These are phyloP conservation scores for Pseudozyma thailandica DNA, from an alignment of 1,284 basidiomycete genomes.

Conservation along the genomic window DNA sequence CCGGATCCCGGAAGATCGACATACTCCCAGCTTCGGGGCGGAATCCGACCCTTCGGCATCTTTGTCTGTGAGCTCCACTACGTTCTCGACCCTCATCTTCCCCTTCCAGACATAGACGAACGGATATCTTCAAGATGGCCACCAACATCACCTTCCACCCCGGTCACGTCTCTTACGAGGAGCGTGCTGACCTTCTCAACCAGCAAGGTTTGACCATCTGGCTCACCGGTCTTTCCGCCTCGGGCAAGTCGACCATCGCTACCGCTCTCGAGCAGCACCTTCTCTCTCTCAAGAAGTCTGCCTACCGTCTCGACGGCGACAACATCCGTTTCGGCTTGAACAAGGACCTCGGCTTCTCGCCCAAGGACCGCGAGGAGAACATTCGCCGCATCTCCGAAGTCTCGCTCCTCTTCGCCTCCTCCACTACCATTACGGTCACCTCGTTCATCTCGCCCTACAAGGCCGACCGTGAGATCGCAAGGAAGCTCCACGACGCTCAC, in stretches of 20 bases:
- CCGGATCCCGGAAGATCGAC: too few species aligned
- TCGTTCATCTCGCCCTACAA: slow-evolving; percentile 98
- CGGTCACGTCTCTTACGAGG: slow-evolving; percentile 69
- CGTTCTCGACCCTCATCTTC: slow-evolving; percentile 1
- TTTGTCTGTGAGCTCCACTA: too few species aligned
- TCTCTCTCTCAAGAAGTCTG: slow-evolving; percentile 83
- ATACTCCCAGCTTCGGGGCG: too few species aligned
- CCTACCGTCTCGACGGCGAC: slow-evolving; percentile 95
- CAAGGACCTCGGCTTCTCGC: slow-evolving; percentile 97
- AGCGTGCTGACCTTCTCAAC: slow-evolving; percentile 56
- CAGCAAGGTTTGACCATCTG: slow-evolving; percentile 56
- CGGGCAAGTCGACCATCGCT: slow-evolving; percentile 88
- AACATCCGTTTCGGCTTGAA: slow-evolving; percentile 97
- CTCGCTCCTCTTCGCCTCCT: slow-evolving; percentile 90
- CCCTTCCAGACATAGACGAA: not conserved
- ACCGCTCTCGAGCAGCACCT: slow-evolving; percentile 97
- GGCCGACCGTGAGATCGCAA: slow-evolving; percentile 84
- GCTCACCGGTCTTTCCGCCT: slow-evolving; percentile 60
- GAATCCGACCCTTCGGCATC: too few species aligned
- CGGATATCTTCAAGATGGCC: slow-evolving; percentile 72
- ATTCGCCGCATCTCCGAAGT: slow-evolving; percentile 98
- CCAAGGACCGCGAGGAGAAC: slow-evolving; percentile 94
- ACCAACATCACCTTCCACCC: slow-evolving; percentile 88
- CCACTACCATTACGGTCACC: slow-evolving; percentile 85
- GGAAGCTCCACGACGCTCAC: slow-evolving; percentile 77